Evolutionary conservation across 495 filamentous ascomycete species (phyloP), one percentile per base, ranked within the genome.

Genomic region (Sphaerosporella brunnea): DNA sequence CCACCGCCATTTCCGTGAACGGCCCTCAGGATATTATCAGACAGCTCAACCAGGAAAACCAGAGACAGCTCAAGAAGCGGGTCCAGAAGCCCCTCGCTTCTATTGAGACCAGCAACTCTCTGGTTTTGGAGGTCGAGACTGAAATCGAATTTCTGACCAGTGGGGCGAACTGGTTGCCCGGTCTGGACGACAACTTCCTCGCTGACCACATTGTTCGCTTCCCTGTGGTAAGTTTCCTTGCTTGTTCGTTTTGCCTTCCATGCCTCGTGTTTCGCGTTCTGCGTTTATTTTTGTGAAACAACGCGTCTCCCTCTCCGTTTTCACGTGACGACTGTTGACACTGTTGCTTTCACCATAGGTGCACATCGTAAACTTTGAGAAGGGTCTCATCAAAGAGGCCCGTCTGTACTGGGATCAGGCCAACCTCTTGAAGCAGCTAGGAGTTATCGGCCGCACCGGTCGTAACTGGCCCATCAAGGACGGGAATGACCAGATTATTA

Each of bases 321-420:
- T n/a, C n/a, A n/a, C n/a, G n/a, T n/a, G n/a, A n/a, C n/a, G n/a
- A n/a, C n/a, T n/a, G n/a, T n/a, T n/a, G n/a, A n/a, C n/a, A n/a
- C n/a, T n/a, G n/a, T n/a, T n/a, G n/a, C n/a, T n/a, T n/a, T n/a
- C 28, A 36, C 37, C 28, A 40, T 60, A 95, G 86, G 70, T 85
- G 53, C 90, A 97, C 67, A 76, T 96, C 44, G 90, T 96, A 53
- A 73, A 74, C 34, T 95, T 94, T 66, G 74, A 92, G 58, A 58
- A 79, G 34, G 71, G 77, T 51, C 80, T 84, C 62, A 93, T 97
- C 63, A 64, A 72, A 52, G 81, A 84, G 57, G 79, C 94, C 53
- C 80, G 86, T 45, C 75, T 87, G 49, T 81, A 80, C 63, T 97
- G 90, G 90, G 90, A 97, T 61, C 92, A 96, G 64, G 87, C 77